Evolutionary conservation across 441 rosid genomes (phyloP).

Genomic region (Erodium chrysanthum): DNA sequence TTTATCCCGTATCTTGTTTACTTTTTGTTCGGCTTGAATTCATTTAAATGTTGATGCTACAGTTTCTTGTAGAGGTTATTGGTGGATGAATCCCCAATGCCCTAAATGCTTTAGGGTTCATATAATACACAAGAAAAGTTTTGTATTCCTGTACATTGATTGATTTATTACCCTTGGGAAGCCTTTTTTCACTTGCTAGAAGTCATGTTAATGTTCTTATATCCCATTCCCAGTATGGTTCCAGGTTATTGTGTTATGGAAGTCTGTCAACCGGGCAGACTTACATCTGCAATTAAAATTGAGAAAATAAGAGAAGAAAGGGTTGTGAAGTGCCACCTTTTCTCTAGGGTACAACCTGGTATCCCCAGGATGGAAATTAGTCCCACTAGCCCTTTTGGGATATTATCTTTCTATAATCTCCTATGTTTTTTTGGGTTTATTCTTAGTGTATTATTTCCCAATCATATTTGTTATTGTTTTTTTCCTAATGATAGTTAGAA

Average conservation of each 20-base stretch:
- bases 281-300: not conserved
- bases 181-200: not conserved
- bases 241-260: not conserved
- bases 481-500: not conserved
- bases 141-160: not conserved
- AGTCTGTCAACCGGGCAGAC: not conserved
- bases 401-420: not conserved
- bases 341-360: not conserved
- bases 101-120: not conserved
- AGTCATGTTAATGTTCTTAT: not conserved
- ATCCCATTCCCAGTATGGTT: not conserved
- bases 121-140: not conserved
- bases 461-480: not conserved
- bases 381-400: not conserved
- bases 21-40: not conserved
- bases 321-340: not conserved
- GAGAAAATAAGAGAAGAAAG: not conserved
- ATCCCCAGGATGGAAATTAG: not conserved
- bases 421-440: not conserved
- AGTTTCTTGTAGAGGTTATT: not conserved
- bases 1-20: not conserved
- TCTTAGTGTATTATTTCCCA: not conserved
- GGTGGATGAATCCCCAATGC: conserved; percentile 2
- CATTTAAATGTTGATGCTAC: not conserved
- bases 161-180: not conserved